Base-by-base conservation (phyloP, 192 early-diverging fungal species). In the Gonapodya sp. region DNA sequence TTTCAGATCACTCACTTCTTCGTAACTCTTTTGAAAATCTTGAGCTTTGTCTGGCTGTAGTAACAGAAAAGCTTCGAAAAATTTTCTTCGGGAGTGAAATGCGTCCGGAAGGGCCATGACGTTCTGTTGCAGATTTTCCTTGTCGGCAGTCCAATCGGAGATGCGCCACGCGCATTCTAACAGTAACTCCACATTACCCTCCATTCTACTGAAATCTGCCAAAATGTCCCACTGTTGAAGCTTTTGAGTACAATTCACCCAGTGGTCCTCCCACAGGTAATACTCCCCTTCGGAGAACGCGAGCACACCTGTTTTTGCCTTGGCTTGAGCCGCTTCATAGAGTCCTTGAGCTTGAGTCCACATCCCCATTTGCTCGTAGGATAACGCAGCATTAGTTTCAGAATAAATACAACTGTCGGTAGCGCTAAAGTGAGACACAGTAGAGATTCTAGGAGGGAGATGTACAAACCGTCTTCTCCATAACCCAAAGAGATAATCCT, bases 171-270 rank as follows among this genome's bases (percentile, higher is more conserved):
- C 94, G 79, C 94, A 93, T 80, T 99, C 97, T 2, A 98, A 82
- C 78, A 97, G 84, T 34, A 99, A 88, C 36, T 96, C 95, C 0
- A 91, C 89, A 81, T 95, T 93, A 34, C 89, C 88, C 77, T 99
- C 97, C 79, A 95, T 93, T 83, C 95, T 94, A 16, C 95, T 92
- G 36, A 99, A 91, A 79, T 99, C 98, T 1, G 89, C 87, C 73
- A 99, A 87, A 81, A 98, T 93, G 80, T 99, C 98, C 98, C 98
- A 99, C 83, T 94, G 95, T 85, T 99, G 97, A 31, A 99, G 85
- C 36, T 93, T 93, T 81, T 97, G 89, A 0, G 97, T 93, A 73
- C 94, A 95, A 35, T 86, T 85, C 32, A 98, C 90, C 98, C 98
- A 99, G 79, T 96, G 95, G 79, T 96, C 92, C 87, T 99, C 98